Percentiles rank a stretch among this genome's conserved stretches.
Conservation (phyloP, 78 protist genomes). For the Tieghemostelium lacteum region DNA sequence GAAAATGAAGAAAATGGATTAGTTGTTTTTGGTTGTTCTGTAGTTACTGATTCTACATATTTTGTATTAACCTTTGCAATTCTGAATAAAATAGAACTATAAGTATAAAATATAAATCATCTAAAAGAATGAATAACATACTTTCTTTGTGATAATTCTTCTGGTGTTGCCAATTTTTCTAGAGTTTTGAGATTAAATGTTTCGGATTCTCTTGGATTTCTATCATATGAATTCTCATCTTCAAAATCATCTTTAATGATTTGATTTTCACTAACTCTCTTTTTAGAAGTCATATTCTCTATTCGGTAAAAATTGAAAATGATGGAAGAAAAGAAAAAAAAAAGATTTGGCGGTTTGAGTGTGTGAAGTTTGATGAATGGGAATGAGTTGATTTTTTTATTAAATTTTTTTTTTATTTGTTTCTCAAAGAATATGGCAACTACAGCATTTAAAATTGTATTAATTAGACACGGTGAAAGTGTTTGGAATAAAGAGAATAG, state of each 20-base stretch:
- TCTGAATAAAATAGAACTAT: neutral
- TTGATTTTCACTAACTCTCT: too few relatives aligned
- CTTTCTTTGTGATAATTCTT: too few relatives aligned
- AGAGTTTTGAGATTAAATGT: too few relatives aligned
- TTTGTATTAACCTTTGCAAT: too few relatives aligned
- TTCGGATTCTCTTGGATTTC: too few relatives aligned
- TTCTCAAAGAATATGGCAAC: neutral
- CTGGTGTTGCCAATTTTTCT: too few relatives aligned
- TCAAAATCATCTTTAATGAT: too few relatives aligned
- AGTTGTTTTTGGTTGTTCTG: neutral
- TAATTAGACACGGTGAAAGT: conserved; percentile 93
- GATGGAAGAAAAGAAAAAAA: neutral
- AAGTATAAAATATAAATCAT: too few relatives aligned
- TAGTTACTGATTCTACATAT: too few relatives aligned
- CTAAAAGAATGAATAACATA: neutral
- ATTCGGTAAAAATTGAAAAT: neutral
- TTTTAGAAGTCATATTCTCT: neutral
- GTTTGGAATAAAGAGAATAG: conserved; percentile 92
- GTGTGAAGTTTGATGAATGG: neutral
- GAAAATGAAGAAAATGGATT: too few relatives aligned
- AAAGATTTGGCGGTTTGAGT: neutral
- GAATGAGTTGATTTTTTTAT: neutral
- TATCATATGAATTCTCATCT: too few relatives aligned
- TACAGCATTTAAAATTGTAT: conserved; percentile 73
- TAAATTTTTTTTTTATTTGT: neutral